Base-by-base conservation (phyloP, 2,329 filamentous ascomycete genomes). In the Nigrospora sphaerica region DNA sequence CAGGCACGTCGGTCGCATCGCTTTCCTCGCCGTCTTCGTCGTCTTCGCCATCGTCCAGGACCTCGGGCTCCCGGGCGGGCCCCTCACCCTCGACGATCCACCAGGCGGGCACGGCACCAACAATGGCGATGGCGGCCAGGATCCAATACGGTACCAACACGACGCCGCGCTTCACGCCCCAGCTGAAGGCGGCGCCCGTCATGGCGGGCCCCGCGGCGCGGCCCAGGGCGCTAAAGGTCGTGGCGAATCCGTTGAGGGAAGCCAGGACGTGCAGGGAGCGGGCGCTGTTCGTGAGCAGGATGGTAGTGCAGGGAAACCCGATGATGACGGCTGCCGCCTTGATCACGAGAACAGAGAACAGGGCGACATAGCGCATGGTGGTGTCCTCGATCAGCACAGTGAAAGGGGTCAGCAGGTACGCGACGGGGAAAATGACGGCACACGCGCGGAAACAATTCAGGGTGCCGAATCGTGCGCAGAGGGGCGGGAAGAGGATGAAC, bases 181-280 rank as follows among this genome's bases (percentile, higher is more conserved):
- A 81, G 0, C 81, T 85, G 59, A 95, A 96, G 0, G 83, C 72
- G 2, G 74, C 68, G 0, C 92, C 92, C 0, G 82, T 77, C 32
- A 85, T 64, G 0, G 87, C 86, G 0, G 93, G 92, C 0, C 93
- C 93, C 1, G 77, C 58, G 1, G 89, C 91, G 42, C 91, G 74
- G 2, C 91, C 92, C 6, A 96, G 65, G 0, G 88, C 90, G 52
- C 83, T 85, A 32, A 91, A 81, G 46, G 85, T 86, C 0, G 91
- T 95, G 0, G 89, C 91, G 50, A 95, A 82, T 3, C 92, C 93
- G 59, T 97, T 97, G 46, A 97, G 69, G 0, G 91, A 96, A 1
- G 90, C 91, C 6, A 97, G 76, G 11, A 95, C 79, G 38, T 77
- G 72, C 14, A 95, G 70, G 46, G 85, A 90, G 1, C 75, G 68